A percentile compares a stretch with the other conserved stretches of the same genome.
phyloP scores from a whole-genome alignment of 495 filamentous ascomycete genomes.

The Podospora didyma region DNA sequence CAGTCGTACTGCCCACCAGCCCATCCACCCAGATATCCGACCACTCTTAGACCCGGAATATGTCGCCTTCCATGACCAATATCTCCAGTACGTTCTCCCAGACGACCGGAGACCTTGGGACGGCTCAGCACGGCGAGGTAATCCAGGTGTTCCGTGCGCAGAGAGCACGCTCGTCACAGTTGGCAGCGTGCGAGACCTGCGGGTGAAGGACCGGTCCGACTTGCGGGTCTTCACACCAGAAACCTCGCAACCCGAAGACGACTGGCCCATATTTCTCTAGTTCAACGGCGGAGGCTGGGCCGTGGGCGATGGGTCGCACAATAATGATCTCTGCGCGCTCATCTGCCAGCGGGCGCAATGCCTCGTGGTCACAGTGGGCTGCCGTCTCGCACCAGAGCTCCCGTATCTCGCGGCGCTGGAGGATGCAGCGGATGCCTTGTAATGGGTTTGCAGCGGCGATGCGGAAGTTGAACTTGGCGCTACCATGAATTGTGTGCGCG shows the following conservation, averaged over 20 bases:
- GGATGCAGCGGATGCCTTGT: conserved; percentile 11
- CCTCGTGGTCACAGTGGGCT: conserved; percentile 21
- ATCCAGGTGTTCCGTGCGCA: background rate
- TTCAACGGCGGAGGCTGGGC: conserved; percentile 26
- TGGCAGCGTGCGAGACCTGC: background rate
- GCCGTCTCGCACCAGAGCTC: conserved; percentile 25
- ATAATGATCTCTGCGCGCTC: conserved; percentile 13
- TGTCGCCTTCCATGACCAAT: conserved; percentile 14
- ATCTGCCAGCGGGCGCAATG: conserved; percentile 14
- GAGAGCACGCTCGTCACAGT: background rate
- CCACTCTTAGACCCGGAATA: conserved; percentile 16
- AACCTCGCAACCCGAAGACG: background rate
- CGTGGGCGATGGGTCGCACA: conserved; percentile 14
- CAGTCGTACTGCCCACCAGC: conserved; percentile 4
- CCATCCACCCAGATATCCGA: conserved; percentile 16
- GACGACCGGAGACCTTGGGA: background rate
- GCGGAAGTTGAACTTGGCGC: background rate
- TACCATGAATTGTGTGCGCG: background rate
- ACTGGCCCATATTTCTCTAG: conserved; percentile 21
- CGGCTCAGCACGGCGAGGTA: conserved; percentile 5
- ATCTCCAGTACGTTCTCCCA: conserved; percentile 15
- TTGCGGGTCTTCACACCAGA: conserved; percentile 8
- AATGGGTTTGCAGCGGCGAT: conserved; percentile 7
- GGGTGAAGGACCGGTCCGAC: background rate
- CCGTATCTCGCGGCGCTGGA: conserved; percentile 17